Percentiles rank a stretch among this genome's conserved stretches.
Conservation (phyloP, 2,329 filamentous ascomycete genomes). For the Monosporascus sp. region DNA sequence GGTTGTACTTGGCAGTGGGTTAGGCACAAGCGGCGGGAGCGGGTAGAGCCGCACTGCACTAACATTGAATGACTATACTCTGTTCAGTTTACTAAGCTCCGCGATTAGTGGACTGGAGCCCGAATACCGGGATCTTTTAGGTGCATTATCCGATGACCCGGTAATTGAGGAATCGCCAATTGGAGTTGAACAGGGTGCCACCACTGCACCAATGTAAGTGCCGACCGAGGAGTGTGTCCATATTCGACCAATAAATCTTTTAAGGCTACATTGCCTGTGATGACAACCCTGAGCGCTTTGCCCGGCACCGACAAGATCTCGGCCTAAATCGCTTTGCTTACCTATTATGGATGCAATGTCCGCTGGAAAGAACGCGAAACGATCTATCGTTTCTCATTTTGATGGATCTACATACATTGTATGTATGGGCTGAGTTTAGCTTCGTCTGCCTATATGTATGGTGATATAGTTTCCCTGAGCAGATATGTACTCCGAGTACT, state of each 20-base stretch:
- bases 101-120: neutral
- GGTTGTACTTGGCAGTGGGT: no score
- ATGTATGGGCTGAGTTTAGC: neutral
- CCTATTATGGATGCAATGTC: neutral
- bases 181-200: no score
- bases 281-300: neutral
- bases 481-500: no score
- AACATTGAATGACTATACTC: no score
- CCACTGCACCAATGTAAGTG: no score
- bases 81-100: no score
- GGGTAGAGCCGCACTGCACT: no score
- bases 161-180: neutral
- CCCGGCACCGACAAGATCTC: neutral
- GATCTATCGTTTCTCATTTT: neutral
- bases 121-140: neutral
- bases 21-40: no score
- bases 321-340: neutral
- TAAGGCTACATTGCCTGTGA: neutral
- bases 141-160: neutral
- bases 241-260: no score
- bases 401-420: neutral
- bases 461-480: no score
- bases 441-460: no score
- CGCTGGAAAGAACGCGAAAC: neutral
- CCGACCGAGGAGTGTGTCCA: no score